Conservation (phyloP, 768 basidiomycete genomes). For the Terana coerulea region DNA sequence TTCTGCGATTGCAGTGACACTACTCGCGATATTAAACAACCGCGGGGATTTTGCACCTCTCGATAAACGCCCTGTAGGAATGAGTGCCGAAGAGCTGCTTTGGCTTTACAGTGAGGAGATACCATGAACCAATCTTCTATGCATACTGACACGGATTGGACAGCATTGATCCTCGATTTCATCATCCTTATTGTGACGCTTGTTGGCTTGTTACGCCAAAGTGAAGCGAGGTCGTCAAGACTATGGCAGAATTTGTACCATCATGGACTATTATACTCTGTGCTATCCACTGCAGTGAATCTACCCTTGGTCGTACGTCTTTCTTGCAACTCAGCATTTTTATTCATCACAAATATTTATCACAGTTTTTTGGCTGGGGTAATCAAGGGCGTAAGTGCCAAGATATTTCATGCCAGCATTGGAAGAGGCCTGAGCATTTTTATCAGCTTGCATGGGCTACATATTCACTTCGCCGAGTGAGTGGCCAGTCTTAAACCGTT, state of each 20-base stretch:
- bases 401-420: too few species aligned
- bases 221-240: not conserved
- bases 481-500: not conserved
- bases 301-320: not conserved
- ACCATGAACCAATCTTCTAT: too few species aligned
- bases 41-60: too few species aligned
- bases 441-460: constrained; percentile 3
- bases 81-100: too few species aligned
- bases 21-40: too few species aligned
- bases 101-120: too few species aligned
- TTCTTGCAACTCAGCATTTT: not conserved
- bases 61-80: too few species aligned
- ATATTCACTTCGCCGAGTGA: not conserved
- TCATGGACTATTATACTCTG: not conserved
- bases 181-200: constrained; percentile 1
- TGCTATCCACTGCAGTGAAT: not conserved
- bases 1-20: too few species aligned
- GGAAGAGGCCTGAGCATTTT: too few species aligned
- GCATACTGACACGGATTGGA: too few species aligned
- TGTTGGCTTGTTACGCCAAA: not conserved
- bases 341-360: not conserved
- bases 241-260: not conserved
- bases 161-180: constrained; percentile 5
- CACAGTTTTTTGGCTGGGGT: not conserved
- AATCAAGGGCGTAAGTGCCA: not conserved